A percentile compares a stretch with the other conserved stretches of the same genome.
Conservation (phyloP, 805 yeast genomes). For the Vanderwaltozyma verrucispora region DNA sequence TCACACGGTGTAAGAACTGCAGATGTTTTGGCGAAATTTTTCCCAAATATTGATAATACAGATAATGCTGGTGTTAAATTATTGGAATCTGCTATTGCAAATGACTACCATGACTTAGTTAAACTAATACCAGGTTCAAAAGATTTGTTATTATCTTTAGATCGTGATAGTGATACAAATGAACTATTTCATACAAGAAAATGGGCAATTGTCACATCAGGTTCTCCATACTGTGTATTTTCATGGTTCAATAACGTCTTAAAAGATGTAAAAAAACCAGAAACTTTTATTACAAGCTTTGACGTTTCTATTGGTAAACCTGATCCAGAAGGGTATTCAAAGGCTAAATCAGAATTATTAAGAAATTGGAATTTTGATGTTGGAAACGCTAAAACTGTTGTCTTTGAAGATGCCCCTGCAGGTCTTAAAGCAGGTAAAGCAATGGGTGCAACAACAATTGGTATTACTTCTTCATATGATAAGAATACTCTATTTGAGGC, state of each 20-base stretch:
- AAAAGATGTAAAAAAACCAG: slow-evolving; percentile 49
- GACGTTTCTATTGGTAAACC: slow-evolving; percentile 69
- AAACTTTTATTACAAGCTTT: slow-evolving; percentile 69
- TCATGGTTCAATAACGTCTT: slow-evolving; percentile 52
- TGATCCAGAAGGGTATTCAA: slow-evolving; percentile 64
- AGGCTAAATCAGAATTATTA: slow-evolving; percentile 48
- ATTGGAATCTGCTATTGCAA: slow-evolving; percentile 55
- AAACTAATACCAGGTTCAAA: slow-evolving; percentile 61
- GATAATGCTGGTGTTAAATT: slow-evolving; percentile 40
- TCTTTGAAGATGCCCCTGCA: slow-evolving; percentile 80
- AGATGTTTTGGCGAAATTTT: slow-evolving; percentile 55
- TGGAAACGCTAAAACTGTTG: slow-evolving; percentile 33
- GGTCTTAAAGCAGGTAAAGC: slow-evolving; percentile 69
- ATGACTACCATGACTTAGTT: slow-evolving; percentile 55
- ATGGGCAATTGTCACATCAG: slow-evolving; percentile 82
- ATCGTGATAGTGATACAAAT: slow-evolving; percentile 19
- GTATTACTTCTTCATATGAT: slow-evolving; percentile 63
- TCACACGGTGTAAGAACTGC: slow-evolving; percentile 70
- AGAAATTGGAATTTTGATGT: slow-evolving; percentile 17
- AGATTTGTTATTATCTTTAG: slow-evolving; percentile 41
- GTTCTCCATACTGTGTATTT: slow-evolving; percentile 59
- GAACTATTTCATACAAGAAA: slow-evolving; percentile 30
- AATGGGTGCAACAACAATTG: slow-evolving; percentile 68
- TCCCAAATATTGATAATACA: slow-evolving; percentile 55
- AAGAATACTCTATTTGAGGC: slow-evolving; percentile 52